Percentiles rank a stretch among this genome's conserved stretches.
Conservation (phyloP, 2,329 filamentous ascomycete species). For the Aspergillus sp. region DNA sequence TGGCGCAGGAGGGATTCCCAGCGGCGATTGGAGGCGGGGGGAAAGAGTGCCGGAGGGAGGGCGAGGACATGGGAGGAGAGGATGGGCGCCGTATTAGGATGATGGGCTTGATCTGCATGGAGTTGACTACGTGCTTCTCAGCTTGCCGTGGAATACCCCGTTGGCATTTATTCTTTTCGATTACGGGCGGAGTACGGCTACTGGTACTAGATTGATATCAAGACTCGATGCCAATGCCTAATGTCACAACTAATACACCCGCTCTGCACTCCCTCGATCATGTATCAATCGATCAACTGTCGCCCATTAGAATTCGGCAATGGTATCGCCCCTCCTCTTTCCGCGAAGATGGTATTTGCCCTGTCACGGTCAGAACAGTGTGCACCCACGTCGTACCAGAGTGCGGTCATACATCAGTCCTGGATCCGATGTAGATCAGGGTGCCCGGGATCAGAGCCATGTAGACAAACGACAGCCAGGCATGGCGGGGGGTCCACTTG, state of each 20-base stretch:
- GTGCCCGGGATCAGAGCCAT: slow-evolving; percentile 61
- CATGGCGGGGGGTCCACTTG: slow-evolving; percentile 80
- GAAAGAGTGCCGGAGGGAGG: slow-evolving; percentile 36
- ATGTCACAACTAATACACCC: too few relatives aligned
- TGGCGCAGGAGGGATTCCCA: slow-evolving; percentile 31
- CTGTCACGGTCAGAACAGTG: slow-evolving; percentile 38
- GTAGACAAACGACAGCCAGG: slow-evolving; percentile 69
- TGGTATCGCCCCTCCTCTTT: slow-evolving; percentile 79
- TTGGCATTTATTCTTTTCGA: not conserved
- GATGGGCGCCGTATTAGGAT: slow-evolving; percentile 31
- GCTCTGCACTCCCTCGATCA: too few relatives aligned
- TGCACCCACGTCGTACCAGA: too few relatives aligned
- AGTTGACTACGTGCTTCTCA: slow-evolving; percentile 7
- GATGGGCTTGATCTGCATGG: slow-evolving; percentile 4
- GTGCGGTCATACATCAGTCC: slow-evolving; percentile 85
- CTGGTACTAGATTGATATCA: too few relatives aligned
- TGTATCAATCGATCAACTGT: too few relatives aligned
- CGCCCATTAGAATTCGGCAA: slow-evolving; percentile 64
- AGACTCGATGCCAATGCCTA: too few relatives aligned
- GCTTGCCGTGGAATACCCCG: not conserved
- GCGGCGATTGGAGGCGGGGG: slow-evolving; percentile 42
- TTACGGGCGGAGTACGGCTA: too few relatives aligned
- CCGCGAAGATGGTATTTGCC: slow-evolving; percentile 77
- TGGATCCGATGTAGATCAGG: slow-evolving; percentile 63
- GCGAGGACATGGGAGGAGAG: slow-evolving; percentile 27